Evolutionary conservation across 2,329 filamentous ascomycete genomes (phyloP), one percentile per base, ranked within the genome.

Genomic region (Claviceps arundinis): DNA sequence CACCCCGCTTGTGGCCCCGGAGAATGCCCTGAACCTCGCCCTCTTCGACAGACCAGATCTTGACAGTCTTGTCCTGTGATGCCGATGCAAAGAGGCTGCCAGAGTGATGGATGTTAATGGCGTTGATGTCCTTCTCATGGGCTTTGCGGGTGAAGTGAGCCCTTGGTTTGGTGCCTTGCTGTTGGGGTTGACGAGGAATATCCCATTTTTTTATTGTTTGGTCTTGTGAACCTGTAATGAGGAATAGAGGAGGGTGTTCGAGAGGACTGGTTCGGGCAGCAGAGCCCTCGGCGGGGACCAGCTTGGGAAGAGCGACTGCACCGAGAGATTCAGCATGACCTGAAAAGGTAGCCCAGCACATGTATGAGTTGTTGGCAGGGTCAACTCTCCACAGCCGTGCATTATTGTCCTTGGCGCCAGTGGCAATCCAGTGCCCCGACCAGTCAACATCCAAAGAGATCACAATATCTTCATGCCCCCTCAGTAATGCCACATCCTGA

Each of bases 81-180:
- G 93, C 91, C 1, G 93, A 96, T 3, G 91, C 94, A 63, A 98
- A 97, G 1, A 96, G 70, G n/a, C 82, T 80, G 4, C 80, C 81
- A 1, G 78, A 75, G 22, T 82, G 77, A 57, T 89, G 87, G 11
- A 93, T 76, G 57, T 94, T 89, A 49, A 98, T 79, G 2, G 93
- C 89, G 61, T 98, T 98, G 69, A 98, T 98, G 59, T 98, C 93
- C 65, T 98, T 98, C 64, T 98, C 93, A 68, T 98, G 93, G 1
- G 93, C 93, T 68, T 96, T 95, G 52, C 93, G 81, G 1, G 93
- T 97, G 66, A 87, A 98, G 4, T 83, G 70, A 42, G 88, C 88
- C 59, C 82, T 73, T 9, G 81, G 71, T 9, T 77, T 74, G 47
- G 70, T 67, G 17, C 60, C 61, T 44, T 61, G 59, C 53, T 70